A percentile compares a stretch with the other conserved stretches of the same genome.
phyloP scores from a whole-genome alignment of 1,284 basidiomycete species.

The Rhodotorula sp. region DNA sequence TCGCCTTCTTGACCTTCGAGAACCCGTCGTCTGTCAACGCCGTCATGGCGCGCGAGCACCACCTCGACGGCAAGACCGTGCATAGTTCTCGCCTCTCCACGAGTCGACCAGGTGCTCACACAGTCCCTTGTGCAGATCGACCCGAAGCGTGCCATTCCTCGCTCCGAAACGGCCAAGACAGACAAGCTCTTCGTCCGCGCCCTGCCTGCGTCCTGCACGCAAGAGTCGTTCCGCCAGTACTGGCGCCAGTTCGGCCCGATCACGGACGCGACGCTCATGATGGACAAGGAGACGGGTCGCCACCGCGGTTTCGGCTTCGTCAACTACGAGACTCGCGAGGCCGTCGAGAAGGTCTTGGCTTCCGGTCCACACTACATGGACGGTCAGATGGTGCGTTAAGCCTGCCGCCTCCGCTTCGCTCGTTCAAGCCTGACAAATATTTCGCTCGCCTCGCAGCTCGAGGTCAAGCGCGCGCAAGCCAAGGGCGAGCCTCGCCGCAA shows the following conservation, averaged over 20 bases:
- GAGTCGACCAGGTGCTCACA: not conserved
- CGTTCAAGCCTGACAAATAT: not conserved
- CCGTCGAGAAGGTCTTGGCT: conserved; percentile 63
- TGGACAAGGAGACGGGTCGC: conserved; percentile 91
- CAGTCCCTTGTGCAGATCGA: conserved; percentile 71
- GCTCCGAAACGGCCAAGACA: conserved; percentile 79
- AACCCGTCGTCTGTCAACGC: conserved; percentile 82
- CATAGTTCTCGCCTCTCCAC: conserved; percentile 46
- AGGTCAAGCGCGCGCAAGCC: conserved; percentile 40
- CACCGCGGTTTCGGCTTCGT: conserved; percentile 99
- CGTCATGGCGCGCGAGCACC: conserved; percentile 81
- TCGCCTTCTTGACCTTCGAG: conserved; percentile 89
- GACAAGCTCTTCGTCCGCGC: conserved; percentile 86
- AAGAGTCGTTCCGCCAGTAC: conserved; percentile 86
- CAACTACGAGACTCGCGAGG: conserved; percentile 81
- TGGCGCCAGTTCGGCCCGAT: conserved; percentile 87
- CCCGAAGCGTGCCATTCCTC: conserved; percentile 95
- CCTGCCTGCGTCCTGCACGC: conserved; percentile 84
- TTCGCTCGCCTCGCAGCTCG: conserved; percentile 20
- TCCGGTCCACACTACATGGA: conserved; percentile 48
- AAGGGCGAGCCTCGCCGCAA: conserved; percentile 30
- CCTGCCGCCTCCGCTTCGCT: not conserved
- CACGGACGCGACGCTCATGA: conserved; percentile 96
- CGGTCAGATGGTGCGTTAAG: conserved; percentile 46
- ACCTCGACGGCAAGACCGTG: conserved; percentile 89